Conservation (phyloP, 1,284 basidiomycete species). For the Thecaphora frezii region DNA sequence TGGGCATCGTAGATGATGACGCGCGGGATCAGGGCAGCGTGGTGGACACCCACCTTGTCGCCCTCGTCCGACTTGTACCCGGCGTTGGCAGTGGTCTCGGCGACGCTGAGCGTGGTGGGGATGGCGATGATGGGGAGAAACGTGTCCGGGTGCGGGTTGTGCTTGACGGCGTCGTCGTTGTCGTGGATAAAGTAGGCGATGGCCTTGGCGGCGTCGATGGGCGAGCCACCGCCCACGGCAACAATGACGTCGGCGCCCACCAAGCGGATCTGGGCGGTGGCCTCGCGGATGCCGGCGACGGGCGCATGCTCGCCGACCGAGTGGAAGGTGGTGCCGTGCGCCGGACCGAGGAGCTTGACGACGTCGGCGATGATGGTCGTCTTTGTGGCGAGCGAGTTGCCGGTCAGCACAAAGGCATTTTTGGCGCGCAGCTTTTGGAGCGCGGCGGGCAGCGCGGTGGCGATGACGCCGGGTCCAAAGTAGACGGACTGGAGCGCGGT, state of each 20-base stretch:
- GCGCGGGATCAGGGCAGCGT: slow-evolving; percentile 48
- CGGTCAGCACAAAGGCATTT: slow-evolving; percentile 43
- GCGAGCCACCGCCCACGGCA: slow-evolving; percentile 76
- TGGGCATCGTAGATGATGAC: slow-evolving; percentile 76
- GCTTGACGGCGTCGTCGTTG: slow-evolving; percentile 17
- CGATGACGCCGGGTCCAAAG: slow-evolving; percentile 26
- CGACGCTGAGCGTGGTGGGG: slow-evolving; percentile 78
- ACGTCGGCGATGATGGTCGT: slow-evolving; percentile 32
- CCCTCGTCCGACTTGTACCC: slow-evolving; percentile 75
- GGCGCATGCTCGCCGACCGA: slow-evolving; percentile 78
- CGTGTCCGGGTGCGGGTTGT: slow-evolving; percentile 7
- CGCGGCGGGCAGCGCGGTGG: slow-evolving; percentile 15
- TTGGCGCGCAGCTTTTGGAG: slow-evolving; percentile 23
- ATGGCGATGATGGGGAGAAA: slow-evolving; percentile 67
- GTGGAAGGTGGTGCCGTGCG: slow-evolving; percentile 65
- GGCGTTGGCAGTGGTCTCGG: slow-evolving; percentile 68
- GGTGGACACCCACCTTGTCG: slow-evolving; percentile 67
- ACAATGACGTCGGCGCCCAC: slow-evolving; percentile 66
- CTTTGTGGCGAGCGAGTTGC: slow-evolving; percentile 39
- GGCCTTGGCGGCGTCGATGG: slow-evolving; percentile 69
- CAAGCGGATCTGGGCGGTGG: slow-evolving; percentile 64
- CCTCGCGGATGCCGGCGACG: slow-evolving; percentile 68
- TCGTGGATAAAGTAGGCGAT: slow-evolving; percentile 30
- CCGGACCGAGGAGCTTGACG: slow-evolving; percentile 24
- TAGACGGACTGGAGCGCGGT: slow-evolving; percentile 29